These are phyloP conservation scores for Vitis hybrid DNA, from an alignment of 177 flowering plant genomes.

Conservation along the genomic window DNA sequence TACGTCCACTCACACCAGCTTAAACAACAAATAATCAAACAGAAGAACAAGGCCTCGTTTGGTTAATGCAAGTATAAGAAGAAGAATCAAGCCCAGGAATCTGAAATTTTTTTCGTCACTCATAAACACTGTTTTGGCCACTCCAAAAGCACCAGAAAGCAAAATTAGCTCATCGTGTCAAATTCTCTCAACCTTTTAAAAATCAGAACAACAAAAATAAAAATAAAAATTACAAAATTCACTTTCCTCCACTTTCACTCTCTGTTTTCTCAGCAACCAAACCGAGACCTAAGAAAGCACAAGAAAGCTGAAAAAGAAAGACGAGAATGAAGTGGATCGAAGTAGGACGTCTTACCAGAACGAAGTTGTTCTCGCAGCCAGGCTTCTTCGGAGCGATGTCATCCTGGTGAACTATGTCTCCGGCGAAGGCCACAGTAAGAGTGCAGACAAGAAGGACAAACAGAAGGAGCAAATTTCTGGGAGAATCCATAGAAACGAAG, in stretches of 20 bases:
- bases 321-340: neutral
- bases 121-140: too few relatives aligned
- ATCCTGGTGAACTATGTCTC: conserved; percentile 42
- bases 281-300: neutral
- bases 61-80: too few relatives aligned
- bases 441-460: neutral
- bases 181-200: neutral
- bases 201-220: neutral
- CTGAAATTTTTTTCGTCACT: too few relatives aligned
- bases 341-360: conserved; percentile 21
- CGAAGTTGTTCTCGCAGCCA: conserved; percentile 40
- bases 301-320: neutral
- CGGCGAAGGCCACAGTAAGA: conserved; percentile 21
- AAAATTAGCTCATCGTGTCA: too few relatives aligned
- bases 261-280: conserved; percentile 16
- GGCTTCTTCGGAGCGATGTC: conserved; percentile 31
- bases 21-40: too few relatives aligned
- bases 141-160: too few relatives aligned
- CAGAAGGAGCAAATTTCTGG: conserved; percentile 1
- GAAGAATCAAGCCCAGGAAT: too few relatives aligned
- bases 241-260: neutral
- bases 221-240: neutral
- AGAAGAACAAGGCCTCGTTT: too few relatives aligned
- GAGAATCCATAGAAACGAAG: conserved; percentile 8
- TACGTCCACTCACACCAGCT: too few relatives aligned